Percentiles rank a stretch among this genome's conserved stretches.
These are phyloP conservation scores for Cyclanthera cordifolia DNA, from an alignment of 306 rosid species.

Conservation along the genomic window DNA sequence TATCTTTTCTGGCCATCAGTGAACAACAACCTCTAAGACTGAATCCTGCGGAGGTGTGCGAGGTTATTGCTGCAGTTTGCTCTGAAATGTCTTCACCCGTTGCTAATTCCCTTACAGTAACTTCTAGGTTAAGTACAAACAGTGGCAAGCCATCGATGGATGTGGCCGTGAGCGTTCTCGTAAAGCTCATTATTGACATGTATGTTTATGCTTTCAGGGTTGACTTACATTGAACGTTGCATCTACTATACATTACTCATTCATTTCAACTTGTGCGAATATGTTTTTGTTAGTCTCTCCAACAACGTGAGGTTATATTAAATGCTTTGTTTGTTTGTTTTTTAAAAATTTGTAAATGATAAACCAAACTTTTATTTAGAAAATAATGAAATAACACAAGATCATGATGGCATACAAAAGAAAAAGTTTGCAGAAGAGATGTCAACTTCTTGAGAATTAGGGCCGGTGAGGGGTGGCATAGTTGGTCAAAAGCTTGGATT, in stretches of 20 bases:
- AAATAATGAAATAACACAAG: no score
- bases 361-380: no score
- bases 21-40: constrained; percentile 95
- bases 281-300: neutral
- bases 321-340: neutral
- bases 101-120: constrained; percentile 38
- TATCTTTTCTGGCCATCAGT: constrained; percentile 45
- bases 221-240: neutral
- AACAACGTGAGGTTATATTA: neutral
- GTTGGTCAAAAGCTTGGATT: no score
- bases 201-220: constrained; percentile 39
- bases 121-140: constrained; percentile 57
- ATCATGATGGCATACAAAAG: no score
- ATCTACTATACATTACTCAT: neutral
- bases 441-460: no score
- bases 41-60: constrained; percentile 93
- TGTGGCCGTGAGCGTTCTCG: constrained; percentile 98
- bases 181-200: constrained; percentile 96
- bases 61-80: constrained; percentile 98
- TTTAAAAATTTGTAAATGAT: no score
- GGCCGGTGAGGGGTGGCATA: no score
- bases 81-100: constrained; percentile 59
- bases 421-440: no score
- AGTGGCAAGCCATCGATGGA: constrained; percentile 85
- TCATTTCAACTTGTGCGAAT: neutral